These are phyloP conservation scores for Stachybotrys chartarum DNA, from an alignment of 2,329 filamentous ascomycete genomes.

Conservation along the genomic window DNA sequence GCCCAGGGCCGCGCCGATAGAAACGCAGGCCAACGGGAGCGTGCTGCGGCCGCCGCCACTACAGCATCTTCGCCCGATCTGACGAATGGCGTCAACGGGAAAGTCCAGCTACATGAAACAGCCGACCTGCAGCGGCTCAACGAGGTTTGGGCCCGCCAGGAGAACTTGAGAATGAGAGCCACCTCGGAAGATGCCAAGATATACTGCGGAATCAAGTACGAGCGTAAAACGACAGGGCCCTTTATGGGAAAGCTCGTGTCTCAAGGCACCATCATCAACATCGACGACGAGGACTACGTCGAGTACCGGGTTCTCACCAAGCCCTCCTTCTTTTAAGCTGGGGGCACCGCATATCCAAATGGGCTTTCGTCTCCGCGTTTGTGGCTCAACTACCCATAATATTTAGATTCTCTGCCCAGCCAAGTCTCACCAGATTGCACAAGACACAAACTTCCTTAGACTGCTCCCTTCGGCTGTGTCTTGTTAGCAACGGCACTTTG, in stretches of 20 bases:
- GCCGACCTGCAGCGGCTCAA: conserved; percentile 45
- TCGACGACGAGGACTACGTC: conserved; percentile 61
- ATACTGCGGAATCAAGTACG: conserved; percentile 53
- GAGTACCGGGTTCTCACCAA: conserved; percentile 60
- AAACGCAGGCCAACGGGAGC: conserved; percentile 34
- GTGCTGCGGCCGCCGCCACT: conserved; percentile 17
- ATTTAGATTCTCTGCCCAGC: no score
- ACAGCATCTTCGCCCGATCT: conserved; percentile 9
- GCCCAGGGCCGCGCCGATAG: conserved; percentile 43
- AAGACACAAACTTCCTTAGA: no score
- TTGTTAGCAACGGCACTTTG: no score
- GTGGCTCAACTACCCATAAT: no score
- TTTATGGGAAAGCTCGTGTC: conserved; percentile 59
- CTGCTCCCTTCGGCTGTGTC: no score
- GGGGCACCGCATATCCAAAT: no score
- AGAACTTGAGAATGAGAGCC: conserved; percentile 35
- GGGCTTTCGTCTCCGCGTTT: no score
- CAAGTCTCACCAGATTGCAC: no score
- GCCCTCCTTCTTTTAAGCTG: conserved; percentile 47
- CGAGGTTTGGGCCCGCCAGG: conserved; percentile 48
- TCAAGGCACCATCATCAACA: conserved; percentile 53
- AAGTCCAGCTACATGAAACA: conserved; percentile 35
- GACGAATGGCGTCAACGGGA: conserved; percentile 18
- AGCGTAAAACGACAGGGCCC: conserved; percentile 52
- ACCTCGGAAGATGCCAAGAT: conserved; percentile 47